phyloP scores from a whole-genome alignment of 352 stramenopile genomes.

The Phytophthora cactorum region DNA sequence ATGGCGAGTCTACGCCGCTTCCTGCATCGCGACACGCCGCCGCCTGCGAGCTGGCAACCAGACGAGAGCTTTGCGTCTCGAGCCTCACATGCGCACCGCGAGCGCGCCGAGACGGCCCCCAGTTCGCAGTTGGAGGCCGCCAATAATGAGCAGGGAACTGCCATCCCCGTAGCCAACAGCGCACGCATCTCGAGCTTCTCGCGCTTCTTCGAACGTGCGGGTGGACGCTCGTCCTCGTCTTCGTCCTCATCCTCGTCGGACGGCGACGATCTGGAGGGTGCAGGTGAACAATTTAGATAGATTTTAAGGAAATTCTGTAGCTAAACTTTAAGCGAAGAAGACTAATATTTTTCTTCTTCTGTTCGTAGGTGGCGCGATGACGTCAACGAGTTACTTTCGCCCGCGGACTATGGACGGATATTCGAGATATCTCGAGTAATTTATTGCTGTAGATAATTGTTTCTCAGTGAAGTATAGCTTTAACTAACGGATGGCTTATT shows the following conservation, averaged over 20 bases:
- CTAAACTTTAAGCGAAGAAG: not conserved
- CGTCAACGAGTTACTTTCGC: constrained; percentile 71
- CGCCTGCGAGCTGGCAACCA: constrained; percentile 5
- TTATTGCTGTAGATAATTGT: not conserved
- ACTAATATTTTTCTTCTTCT: constrained; percentile 1
- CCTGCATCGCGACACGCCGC: constrained; percentile 27
- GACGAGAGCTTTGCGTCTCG: constrained; percentile 16
- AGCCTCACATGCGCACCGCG: constrained; percentile 28
- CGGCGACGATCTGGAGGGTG: constrained; percentile 26
- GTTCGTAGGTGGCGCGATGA: constrained; percentile 24
- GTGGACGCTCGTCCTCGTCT: constrained; percentile 33
- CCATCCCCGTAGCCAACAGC: constrained; percentile 22
- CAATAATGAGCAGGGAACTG: constrained; percentile 2
- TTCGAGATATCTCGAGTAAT: constrained; percentile 67
- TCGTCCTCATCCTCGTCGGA: constrained; percentile 39
- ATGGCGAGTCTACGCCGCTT: constrained; percentile 31
- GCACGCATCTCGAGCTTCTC: constrained; percentile 30
- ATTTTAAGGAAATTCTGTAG: constrained; percentile 1
- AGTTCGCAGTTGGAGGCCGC: constrained; percentile 15
- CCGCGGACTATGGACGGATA: constrained; percentile 69
- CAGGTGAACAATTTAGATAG: constrained; percentile 13
- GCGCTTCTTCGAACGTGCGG: constrained; percentile 37
- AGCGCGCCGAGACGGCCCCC: constrained; percentile 41
- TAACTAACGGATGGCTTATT: not conserved
- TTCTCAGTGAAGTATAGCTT: not conserved